Percentiles rank a stretch among this genome's conserved stretches.
Conservation (phyloP, 306 rosid species). For the Quillaja saponaria region DNA sequence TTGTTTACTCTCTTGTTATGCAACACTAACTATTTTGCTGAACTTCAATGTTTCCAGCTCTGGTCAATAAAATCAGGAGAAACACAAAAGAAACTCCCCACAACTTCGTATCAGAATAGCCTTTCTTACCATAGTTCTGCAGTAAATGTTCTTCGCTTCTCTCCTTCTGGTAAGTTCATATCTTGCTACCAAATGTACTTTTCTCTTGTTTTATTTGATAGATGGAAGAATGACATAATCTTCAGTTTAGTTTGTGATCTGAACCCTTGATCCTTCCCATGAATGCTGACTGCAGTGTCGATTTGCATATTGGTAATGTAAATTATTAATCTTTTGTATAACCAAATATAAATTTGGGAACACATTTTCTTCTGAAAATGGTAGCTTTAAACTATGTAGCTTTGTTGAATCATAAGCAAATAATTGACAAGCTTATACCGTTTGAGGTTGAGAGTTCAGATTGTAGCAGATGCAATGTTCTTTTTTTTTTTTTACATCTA, state of each 20-base stretch:
- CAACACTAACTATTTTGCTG: no score
- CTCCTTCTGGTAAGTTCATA: constrained; percentile 61
- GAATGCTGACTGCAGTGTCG: neutral
- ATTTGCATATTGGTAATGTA: neutral
- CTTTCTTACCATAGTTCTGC: constrained; percentile 79
- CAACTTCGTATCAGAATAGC: constrained; percentile 62
- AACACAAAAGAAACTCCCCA: constrained; percentile 59
- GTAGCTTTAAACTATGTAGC: neutral
- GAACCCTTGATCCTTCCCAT: neutral
- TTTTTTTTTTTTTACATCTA: no score
- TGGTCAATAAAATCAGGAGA: constrained; percentile 65
- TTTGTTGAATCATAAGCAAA: neutral
- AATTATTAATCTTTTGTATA: neutral
- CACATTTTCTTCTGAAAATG: constrained; percentile 2
- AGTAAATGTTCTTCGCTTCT: constrained; percentile 78
- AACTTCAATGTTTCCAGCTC: constrained; percentile 68
- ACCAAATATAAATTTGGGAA: no score
- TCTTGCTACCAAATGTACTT: neutral
- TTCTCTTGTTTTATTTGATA: no score
- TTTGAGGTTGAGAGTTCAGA: constrained; percentile 7
- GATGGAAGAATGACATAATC: neutral
- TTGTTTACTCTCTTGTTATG: no score
- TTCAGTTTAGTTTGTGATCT: neutral
- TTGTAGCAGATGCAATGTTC: no score
- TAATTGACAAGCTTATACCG: neutral